A percentile compares a stretch with the other conserved stretches of the same genome.
Conservation (phyloP, 2,329 filamentous ascomycete genomes). For the Xylaria arbuscula region DNA sequence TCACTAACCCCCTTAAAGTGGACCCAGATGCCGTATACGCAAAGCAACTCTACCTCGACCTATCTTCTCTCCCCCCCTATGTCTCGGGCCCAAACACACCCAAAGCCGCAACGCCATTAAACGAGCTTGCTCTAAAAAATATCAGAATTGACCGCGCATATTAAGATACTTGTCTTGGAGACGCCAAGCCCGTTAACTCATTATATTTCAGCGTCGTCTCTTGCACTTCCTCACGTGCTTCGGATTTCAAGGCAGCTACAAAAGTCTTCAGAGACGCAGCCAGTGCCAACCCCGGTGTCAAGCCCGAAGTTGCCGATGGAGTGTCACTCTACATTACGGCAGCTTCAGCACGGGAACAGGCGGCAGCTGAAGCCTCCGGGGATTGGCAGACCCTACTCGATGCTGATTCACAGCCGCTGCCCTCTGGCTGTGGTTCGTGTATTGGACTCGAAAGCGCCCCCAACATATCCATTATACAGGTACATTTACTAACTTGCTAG, state of each 20-base stretch:
- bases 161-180: too few species aligned
- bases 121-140: constrained; percentile 75
- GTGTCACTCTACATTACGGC: constrained; percentile 92
- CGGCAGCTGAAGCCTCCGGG: too few species aligned
- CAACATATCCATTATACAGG: not conserved
- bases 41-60: constrained; percentile 83
- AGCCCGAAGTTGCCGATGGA: constrained; percentile 72
- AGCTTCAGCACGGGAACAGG: constrained; percentile 81
- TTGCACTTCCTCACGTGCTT: constrained; percentile 87
- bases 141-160: constrained; percentile 88
- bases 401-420: too few species aligned
- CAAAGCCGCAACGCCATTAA: constrained; percentile 83
- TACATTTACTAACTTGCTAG: too few species aligned
- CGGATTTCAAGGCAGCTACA: constrained; percentile 84
- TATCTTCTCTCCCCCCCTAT: constrained; percentile 84
- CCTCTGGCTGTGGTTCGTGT: too few species aligned
- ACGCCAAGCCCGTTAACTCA: too few species aligned
- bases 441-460: too few species aligned
- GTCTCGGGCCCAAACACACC: constrained; percentile 91
- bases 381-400: too few species aligned
- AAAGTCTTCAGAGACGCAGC: constrained; percentile 85
- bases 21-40: constrained; percentile 84
- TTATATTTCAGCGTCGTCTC: too few species aligned
- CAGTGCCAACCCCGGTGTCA: constrained; percentile 61
- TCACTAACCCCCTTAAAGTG: constrained; percentile 48